Conservation (phyloP, 2,329 filamentous ascomycete species). For the Cercospora sp. region DNA sequence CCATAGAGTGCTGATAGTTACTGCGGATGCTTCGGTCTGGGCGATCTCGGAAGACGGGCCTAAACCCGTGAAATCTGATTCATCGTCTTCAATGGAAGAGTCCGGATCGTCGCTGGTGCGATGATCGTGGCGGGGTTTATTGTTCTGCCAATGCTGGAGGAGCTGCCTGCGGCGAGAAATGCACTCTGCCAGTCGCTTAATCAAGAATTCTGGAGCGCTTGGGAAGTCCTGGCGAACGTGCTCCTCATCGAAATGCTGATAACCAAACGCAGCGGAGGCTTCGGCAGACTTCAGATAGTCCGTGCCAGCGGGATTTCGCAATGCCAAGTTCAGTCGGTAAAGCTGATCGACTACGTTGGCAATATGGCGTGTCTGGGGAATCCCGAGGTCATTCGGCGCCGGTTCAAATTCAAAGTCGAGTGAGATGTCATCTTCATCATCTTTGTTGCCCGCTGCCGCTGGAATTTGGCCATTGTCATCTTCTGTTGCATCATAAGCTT, state of each 20-base stretch:
- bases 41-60: background rate
- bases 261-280: constrained; percentile 26
- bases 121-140: constrained; percentile 13
- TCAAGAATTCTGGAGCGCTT: constrained; percentile 15
- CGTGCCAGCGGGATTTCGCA: constrained; percentile 39
- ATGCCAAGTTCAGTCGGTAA: constrained; percentile 38
- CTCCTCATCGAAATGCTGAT: constrained; percentile 13
- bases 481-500: background rate
- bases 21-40: background rate
- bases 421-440: constrained; percentile 32
- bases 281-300: constrained; percentile 33
- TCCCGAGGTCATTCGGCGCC: background rate
- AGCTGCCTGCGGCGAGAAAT: constrained; percentile 39
- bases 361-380: constrained; percentile 21
- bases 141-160: constrained; percentile 40
- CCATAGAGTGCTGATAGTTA: background rate
- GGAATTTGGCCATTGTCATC: background rate
- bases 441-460: constrained; percentile 14
- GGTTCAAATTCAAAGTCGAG: background rate
- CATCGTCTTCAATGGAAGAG: background rate
- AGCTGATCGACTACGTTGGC: constrained; percentile 36
- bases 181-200: constrained; percentile 36
- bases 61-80: background rate
- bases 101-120: background rate
- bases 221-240: constrained; percentile 19